Base-by-base conservation (phyloP, 2,329 filamentous ascomycete species). In the Colletotrichum kahawae region DNA sequence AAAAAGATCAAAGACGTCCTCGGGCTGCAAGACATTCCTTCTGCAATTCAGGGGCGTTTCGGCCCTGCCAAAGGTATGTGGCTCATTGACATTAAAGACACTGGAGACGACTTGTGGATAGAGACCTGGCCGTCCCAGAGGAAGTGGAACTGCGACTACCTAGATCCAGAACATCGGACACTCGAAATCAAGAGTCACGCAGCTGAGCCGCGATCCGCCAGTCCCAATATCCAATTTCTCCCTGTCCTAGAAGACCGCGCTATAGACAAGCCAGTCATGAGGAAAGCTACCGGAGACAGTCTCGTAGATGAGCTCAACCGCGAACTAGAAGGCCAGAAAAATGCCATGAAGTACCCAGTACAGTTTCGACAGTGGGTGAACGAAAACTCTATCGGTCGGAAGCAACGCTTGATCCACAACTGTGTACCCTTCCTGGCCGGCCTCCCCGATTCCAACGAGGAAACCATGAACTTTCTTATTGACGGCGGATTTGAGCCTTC, bases 61-160 rank as follows among this genome's bases (percentile, higher is more conserved):
- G 93, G 91, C 12, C 91, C 93, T 21, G 93, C 93, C 1, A 96
- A 96, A 81, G 95, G 94, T 0, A 87, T 96, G 77, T 96, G 94
- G 94, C 88, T 93, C 62, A 82, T 93, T 7, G 92, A 93, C 77
- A 85, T 87, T 0, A 79, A 85, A 1, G 87, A 90, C 31, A 82
- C 82, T 0, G 83, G 83, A 1, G 83, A 88, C 2, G 80, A 85
- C 0, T 83, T 91, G 18, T 94, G 92, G 93, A 94, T 95, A 56
- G 88, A 92, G 70, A 90, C 93, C 0, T 91, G 87, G 70, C 87
- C 86, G 0, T 95, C 93, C 1, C 95, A 96, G 75, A 83, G 88
- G 1, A 96, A 96, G 78, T 95, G 94, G 87, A 74, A 86, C 0
- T 89, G 87, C 31, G 86, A 90, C 38, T 87, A 87, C 31, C 48